Conservation (phyloP, 768 basidiomycete genomes). For the Psilocybe cyanescens region DNA sequence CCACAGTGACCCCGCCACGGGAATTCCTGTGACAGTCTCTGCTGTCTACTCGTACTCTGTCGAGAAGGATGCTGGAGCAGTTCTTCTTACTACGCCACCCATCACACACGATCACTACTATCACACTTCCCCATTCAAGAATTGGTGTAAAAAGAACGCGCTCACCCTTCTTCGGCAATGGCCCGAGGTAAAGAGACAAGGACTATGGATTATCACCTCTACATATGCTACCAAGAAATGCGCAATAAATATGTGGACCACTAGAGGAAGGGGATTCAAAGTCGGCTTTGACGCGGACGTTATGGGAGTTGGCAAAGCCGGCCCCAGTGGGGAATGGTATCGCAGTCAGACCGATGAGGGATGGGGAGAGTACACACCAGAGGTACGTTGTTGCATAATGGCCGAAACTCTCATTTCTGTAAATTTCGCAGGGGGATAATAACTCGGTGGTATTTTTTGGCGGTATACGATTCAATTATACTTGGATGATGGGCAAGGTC, state of each 20-base stretch:
- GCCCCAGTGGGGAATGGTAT: conserved; percentile 25
- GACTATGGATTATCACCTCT: conserved; percentile 27
- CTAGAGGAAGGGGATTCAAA: conserved; percentile 15
- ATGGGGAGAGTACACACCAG: conserved; percentile 22
- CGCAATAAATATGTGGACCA: conserved; percentile 26
- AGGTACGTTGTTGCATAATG: conserved; percentile 14
- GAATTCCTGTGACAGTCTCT: conserved; percentile 24
- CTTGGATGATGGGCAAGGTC: conserved; percentile 15
- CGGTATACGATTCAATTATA: conserved; percentile 23
- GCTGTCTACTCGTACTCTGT: conserved; percentile 24
- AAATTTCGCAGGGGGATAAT: conserved; percentile 16
- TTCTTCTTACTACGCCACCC: conserved; percentile 23
- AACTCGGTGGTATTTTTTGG: conserved; percentile 24
- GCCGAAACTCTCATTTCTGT: not conserved
- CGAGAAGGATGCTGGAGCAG: conserved; percentile 20
- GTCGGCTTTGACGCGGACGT: conserved; percentile 25
- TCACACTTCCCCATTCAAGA: conserved; percentile 23
- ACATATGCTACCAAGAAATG: conserved; percentile 23
- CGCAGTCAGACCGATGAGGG: conserved; percentile 23
- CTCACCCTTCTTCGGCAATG: conserved; percentile 16
- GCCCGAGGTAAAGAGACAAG: conserved; percentile 24
- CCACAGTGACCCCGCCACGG: conserved; percentile 18
- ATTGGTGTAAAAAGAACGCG: conserved; percentile 26
- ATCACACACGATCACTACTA: conserved; percentile 27
- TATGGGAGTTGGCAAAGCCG: conserved; percentile 17